Evolutionary conservation across 140 eudicot genomes (phyloP), one percentile per base, ranked within the genome.

Genomic region (Erigeron philadelphicus): DNA sequence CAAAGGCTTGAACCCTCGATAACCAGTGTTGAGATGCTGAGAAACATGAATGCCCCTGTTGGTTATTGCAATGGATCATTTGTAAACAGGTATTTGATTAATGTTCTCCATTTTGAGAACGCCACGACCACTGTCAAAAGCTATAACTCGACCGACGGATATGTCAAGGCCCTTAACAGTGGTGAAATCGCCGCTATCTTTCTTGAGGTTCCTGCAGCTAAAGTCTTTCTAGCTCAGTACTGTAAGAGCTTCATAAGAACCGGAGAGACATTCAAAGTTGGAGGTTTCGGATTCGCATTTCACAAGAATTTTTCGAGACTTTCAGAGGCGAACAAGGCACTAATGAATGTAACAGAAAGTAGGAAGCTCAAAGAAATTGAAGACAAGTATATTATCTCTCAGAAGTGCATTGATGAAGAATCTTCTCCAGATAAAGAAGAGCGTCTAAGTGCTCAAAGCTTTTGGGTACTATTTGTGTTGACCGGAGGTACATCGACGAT

Each of bases 221-320:
- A 83, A 78, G 73, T 86, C 9, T 83, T 86, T 48, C 75, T 86
- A 21, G 84, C 93, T 58, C 83, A 83, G 50, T 83, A 83, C 45
- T 81, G 88, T 69, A 81, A 64, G 62, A 79, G 84, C 61, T 86
- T 75, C 50, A 72, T 59, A 8, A 78, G 61, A 64, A 74, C 76
- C 4, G 84, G 84, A 52, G 77, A 82, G 69, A 80, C 81, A n/a
- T 83, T 68, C 68, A 75, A 86, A 76, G 71, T 75, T 66, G 92
- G 88, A 72, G 92, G 92, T 7, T 80, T 64, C 35, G 92, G 88
- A 73, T 86, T 67, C 44, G 92, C 84, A 65, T 84, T 81, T 66
- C 61, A 31, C 8, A 78, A 45, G 70, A 71, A 60, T 6, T 84
- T 63, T 54, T 2, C 41, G 0, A 0, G 68, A 25, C 81, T 81